Evolutionary conservation across 176 grass and related monocot genomes (phyloP).

Genomic region (Phoenix dactylifera): DNA sequence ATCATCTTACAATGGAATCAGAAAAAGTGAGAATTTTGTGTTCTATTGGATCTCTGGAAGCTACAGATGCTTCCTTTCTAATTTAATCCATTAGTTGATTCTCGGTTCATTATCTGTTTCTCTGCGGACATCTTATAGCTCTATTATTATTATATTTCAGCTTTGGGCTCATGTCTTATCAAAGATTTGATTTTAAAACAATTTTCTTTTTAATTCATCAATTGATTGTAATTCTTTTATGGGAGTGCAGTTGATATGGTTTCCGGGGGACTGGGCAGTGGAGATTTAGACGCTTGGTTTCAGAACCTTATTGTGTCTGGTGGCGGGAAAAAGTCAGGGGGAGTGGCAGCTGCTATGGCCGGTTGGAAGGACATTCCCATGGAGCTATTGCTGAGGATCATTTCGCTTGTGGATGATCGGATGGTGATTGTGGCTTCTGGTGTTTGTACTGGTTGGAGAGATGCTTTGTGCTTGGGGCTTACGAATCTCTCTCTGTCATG

Average conservation of each 20-base stretch:
- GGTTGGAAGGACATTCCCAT: constrained; percentile 94
- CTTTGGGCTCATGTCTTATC: too few relatives aligned
- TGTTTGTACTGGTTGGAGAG: constrained; percentile 90
- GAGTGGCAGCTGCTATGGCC: constrained; percentile 22
- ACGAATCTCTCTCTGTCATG: constrained; percentile 60
- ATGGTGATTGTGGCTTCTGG: constrained; percentile 56
- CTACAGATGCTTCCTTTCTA: too few relatives aligned
- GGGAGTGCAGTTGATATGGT: constrained; percentile 41
- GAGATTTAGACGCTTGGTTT: constrained; percentile 47
- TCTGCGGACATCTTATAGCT: too few relatives aligned
- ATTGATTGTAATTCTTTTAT: too few relatives aligned
- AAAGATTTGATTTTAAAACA: not conserved
- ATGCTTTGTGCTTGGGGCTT: constrained; percentile 56
- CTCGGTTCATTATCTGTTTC: too few relatives aligned
- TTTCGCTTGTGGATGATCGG: constrained; percentile 43
- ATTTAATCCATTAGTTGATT: too few relatives aligned
- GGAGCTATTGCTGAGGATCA: constrained; percentile 72
- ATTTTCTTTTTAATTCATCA: not conserved
- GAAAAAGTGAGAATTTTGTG: too few relatives aligned
- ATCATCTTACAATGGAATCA: too few relatives aligned
- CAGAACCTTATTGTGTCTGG: constrained; percentile 35
- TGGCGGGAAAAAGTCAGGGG: constrained; percentile 19
- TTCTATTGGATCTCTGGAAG: too few relatives aligned
- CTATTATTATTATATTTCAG: too few relatives aligned
- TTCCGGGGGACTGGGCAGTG: constrained; percentile 7